phyloP scores from a whole-genome alignment of 495 filamentous ascomycete species.

The Podospora tetraspora region DNA sequence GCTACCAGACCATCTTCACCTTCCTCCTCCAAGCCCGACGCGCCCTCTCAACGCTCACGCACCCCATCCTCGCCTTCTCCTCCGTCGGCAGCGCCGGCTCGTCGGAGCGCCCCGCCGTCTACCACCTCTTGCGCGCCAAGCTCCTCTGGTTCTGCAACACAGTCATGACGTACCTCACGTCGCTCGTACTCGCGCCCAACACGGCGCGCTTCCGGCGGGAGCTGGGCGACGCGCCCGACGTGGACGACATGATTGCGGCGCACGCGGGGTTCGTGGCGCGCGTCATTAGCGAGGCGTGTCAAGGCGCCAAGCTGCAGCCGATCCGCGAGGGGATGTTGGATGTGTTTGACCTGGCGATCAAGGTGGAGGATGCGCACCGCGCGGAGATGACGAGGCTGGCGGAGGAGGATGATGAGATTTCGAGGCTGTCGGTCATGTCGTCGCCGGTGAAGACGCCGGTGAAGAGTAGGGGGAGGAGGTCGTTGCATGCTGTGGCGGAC shows the following conservation, averaged over 20 bases:
- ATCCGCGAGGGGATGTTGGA: conserved; percentile 62
- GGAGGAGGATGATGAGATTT: conserved; percentile 38
- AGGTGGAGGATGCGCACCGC: conserved; percentile 44
- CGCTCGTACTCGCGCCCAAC: conserved; percentile 60
- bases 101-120: conserved; percentile 37
- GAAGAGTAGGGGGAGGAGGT: conserved; percentile 8
- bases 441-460: conserved; percentile 19
- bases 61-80: conserved; percentile 41
- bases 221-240: conserved; percentile 59
- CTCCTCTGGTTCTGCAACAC: conserved; percentile 75
- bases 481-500: conserved; percentile 5
- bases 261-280: conserved; percentile 59
- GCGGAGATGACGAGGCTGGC: conserved; percentile 34
- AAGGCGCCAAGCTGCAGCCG: conserved; percentile 56
- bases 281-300: conserved; percentile 59
- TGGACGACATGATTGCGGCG: conserved; percentile 72
- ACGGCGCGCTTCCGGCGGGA: conserved; percentile 46
- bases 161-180: conserved; percentile 68
- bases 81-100: conserved; percentile 15
- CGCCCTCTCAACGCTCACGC: conserved; percentile 62
- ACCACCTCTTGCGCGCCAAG: conserved; percentile 62
- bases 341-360: conserved; percentile 54
- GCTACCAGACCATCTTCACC: conserved; percentile 65
- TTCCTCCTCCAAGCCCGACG: conserved; percentile 74
- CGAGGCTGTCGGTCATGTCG: conserved; percentile 29